These are phyloP conservation scores for Vigna nakashimae DNA, from an alignment of 306 rosid species.

Conservation along the genomic window DNA sequence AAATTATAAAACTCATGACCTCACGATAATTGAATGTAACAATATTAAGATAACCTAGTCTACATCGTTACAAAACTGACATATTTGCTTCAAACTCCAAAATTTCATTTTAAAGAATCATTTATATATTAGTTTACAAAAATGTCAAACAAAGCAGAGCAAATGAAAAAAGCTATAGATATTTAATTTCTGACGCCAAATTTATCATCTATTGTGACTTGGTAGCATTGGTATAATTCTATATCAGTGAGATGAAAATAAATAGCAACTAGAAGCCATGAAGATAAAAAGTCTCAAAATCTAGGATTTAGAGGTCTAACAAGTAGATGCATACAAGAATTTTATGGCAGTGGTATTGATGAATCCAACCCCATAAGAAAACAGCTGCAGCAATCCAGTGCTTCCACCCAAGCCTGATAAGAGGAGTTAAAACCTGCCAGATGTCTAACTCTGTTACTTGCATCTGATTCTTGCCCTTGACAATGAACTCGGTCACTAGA, in stretches of 20 bases:
- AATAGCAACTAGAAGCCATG: conserved; percentile 25
- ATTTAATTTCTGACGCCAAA: neutral
- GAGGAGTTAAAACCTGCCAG: conserved; percentile 64
- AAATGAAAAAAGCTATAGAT: neutral
- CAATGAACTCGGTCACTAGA: conserved; percentile 66
- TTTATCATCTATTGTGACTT: conserved; percentile 1
- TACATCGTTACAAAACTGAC: neutral
- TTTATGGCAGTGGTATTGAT: conserved; percentile 74
- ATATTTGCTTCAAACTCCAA: conserved; percentile 15
- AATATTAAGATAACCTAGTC: conserved; percentile 23
- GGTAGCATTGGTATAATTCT: conserved; percentile 15
- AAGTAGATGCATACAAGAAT: conserved; percentile 78
- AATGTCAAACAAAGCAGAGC: conserved; percentile 16
- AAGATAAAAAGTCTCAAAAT: conserved; percentile 24
- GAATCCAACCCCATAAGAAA: conserved; percentile 89
- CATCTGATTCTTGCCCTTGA: conserved; percentile 74
- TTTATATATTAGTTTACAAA: conserved; percentile 5
- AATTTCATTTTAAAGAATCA: conserved; percentile 5
- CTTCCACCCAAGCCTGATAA: conserved; percentile 74
- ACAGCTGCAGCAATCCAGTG: conserved; percentile 78
- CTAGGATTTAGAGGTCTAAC: conserved; percentile 34
- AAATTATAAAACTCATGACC: conserved; percentile 43
- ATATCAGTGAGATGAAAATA: conserved; percentile 8
- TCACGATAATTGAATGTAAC: conserved; percentile 7
- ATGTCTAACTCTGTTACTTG: conserved; percentile 56